Conservation (phyloP, 2,329 filamentous ascomycete genomes). For the Fusarium odoratissimum region DNA sequence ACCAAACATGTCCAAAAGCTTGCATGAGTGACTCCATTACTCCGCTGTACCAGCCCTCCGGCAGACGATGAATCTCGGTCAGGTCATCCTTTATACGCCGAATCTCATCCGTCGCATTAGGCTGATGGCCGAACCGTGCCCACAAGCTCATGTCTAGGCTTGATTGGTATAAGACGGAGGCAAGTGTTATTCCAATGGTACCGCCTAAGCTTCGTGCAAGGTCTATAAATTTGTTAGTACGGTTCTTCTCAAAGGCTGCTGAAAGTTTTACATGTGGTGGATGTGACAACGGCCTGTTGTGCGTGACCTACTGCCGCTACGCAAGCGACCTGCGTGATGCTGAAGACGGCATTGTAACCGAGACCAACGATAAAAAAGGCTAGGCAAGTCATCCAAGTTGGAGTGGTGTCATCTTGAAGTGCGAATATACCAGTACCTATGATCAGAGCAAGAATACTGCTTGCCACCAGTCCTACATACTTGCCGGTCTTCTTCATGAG, state of each 20-base stretch:
- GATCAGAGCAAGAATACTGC: conserved; percentile 38
- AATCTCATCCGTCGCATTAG: conserved; percentile 1
- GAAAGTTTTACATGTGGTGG: neutral
- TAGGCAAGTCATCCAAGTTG: neutral
- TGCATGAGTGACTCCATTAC: conserved; percentile 7
- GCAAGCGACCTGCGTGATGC: conserved; percentile 8
- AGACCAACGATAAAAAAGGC: conserved; percentile 66
- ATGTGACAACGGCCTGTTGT: conserved; percentile 14
- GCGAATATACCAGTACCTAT: conserved; percentile 51
- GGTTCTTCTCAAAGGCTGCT: neutral
- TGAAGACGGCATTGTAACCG: conserved; percentile 77
- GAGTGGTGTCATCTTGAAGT: neutral
- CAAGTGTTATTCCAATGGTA: conserved; percentile 15
- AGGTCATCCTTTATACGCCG: neutral
- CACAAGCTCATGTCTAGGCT: neutral
- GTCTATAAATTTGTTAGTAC: neutral
- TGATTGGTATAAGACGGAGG: conserved; percentile 13
- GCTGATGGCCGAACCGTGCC: neutral
- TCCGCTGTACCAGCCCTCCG: neutral
- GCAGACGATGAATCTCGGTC: neutral
- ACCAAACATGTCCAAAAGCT: conserved; percentile 19
- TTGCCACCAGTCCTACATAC: conserved; percentile 60
- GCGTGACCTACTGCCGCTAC: conserved; percentile 5
- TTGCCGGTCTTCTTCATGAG: conserved; percentile 79
- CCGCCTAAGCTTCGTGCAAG: neutral